A percentile compares a stretch with the other conserved stretches of the same genome.
phyloP scores from a whole-genome alignment of 2,329 filamentous ascomycete species.

The Pyrenochaeta sp. region DNA sequence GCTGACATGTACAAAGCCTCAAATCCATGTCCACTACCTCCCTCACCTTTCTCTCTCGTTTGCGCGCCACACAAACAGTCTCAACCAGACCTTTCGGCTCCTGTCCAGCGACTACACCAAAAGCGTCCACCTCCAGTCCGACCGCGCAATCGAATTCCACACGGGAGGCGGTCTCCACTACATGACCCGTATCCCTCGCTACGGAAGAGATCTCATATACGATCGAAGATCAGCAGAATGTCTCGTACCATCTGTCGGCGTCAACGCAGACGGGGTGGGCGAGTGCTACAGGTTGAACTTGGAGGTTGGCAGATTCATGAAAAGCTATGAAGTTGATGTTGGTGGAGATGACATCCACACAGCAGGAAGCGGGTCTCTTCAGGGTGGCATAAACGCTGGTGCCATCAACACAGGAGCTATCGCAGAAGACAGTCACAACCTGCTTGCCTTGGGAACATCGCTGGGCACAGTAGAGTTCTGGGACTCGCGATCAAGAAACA shows the following conservation, averaged over 20 bases:
- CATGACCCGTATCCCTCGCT: slow-evolving; percentile 86
- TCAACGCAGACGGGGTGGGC: slow-evolving; percentile 83
- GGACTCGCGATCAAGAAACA: slow-evolving; percentile 84
- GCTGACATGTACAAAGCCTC: slow-evolving; percentile 68
- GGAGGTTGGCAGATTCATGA: slow-evolving; percentile 92
- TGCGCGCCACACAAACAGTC: slow-evolving; percentile 85
- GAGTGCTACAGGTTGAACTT: slow-evolving; percentile 94
- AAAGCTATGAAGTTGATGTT: slow-evolving; percentile 88
- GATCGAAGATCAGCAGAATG: slow-evolving; percentile 83
- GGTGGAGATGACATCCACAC: slow-evolving; percentile 78
- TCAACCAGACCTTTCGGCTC: slow-evolving; percentile 90
- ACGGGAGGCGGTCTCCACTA: slow-evolving; percentile 89
- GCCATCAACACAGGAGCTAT: slow-evolving; percentile 87
- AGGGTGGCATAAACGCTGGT: slow-evolving; percentile 85
- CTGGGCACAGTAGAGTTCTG: slow-evolving; percentile 97
- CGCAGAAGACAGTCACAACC: slow-evolving; percentile 86
- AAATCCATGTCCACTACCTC: slow-evolving; percentile 95
- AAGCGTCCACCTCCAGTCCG: slow-evolving; percentile 89
- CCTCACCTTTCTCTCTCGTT: slow-evolving; percentile 94
- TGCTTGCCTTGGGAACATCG: slow-evolving; percentile 92
- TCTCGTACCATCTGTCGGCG: slow-evolving; percentile 84
- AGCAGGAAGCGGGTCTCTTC: slow-evolving; percentile 74
- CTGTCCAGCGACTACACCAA: slow-evolving; percentile 93
- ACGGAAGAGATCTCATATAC: slow-evolving; percentile 89
- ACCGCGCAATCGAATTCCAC: slow-evolving; percentile 92